These are phyloP conservation scores for Aspergillaceae sp. DNA, from an alignment of 2,329 filamentous ascomycete genomes.

Conservation along the genomic window DNA sequence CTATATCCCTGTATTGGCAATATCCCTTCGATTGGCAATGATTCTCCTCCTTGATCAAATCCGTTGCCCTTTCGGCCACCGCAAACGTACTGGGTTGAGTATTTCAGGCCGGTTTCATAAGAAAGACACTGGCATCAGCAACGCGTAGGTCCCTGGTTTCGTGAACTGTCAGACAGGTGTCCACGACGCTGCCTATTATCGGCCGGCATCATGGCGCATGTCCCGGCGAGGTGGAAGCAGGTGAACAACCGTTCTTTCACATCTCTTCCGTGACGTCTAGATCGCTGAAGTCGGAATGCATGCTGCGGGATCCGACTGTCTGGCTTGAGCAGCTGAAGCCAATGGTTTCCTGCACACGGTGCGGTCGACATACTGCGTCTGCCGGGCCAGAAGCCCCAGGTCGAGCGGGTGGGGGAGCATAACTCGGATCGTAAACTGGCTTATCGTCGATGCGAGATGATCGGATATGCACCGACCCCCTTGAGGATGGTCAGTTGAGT, in stretches of 20 bases:
- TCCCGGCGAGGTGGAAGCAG: constrained; percentile 22
- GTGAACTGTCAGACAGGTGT: constrained; percentile 18
- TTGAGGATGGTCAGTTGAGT: constrained; percentile 25
- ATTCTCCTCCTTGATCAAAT: constrained; percentile 13
- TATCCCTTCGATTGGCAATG: neutral
- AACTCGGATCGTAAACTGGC: constrained; percentile 40
- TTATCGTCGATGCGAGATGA: constrained; percentile 23
- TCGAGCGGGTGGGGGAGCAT: constrained; percentile 36
- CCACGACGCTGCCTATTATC: constrained; percentile 22
- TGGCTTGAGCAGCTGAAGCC: constrained; percentile 9
- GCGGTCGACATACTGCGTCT: constrained; percentile 16
- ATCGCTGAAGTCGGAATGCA: constrained; percentile 5
- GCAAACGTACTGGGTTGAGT: constrained; percentile 31
- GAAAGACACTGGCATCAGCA: constrained; percentile 29
- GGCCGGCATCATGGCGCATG: constrained; percentile 25
- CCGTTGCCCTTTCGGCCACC: constrained; percentile 24
- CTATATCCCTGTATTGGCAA: neutral
- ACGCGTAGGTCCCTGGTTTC: constrained; percentile 25
- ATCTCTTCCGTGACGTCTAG: constrained; percentile 12
- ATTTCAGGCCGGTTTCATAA: constrained; percentile 28
- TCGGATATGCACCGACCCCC: constrained; percentile 21
- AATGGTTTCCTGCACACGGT: constrained; percentile 15
- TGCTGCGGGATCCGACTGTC: constrained; percentile 6
- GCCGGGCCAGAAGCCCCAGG: constrained; percentile 31
- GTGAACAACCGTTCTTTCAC: constrained; percentile 13